A percentile compares a stretch with the other conserved stretches of the same genome.
Conservation (phyloP, 176 grass and related monocot genomes). For the Zea mays region DNA sequence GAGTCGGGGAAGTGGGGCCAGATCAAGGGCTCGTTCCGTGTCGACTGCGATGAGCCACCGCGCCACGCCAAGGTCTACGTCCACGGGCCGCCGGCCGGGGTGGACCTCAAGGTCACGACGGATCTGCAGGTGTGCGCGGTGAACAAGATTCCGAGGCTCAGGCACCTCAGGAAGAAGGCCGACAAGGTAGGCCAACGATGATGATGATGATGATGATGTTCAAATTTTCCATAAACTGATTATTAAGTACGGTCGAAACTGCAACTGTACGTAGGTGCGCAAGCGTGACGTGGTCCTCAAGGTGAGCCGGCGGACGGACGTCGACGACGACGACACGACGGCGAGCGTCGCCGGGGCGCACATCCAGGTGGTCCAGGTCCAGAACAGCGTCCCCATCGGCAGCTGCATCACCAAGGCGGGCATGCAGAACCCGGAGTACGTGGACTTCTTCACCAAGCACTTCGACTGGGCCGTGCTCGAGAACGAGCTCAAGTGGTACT, state of each 20-base stretch:
- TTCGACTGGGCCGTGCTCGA: conserved; percentile 75
- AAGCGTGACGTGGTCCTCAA: conserved; percentile 71
- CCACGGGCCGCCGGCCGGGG: conserved; percentile 46
- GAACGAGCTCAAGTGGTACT: conserved; percentile 94
- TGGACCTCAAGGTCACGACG: conserved; percentile 66
- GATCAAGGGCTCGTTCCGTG: conserved; percentile 57
- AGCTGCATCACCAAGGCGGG: conserved; percentile 49
- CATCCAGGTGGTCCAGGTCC: conserved; percentile 51
- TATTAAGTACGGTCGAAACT: too few relatives aligned
- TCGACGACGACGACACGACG: background rate
- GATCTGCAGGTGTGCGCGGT: conserved; percentile 56
- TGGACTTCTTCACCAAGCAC: conserved; percentile 61
- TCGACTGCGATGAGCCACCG: conserved; percentile 39
- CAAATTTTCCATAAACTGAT: background rate
- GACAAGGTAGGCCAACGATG: conserved; percentile 39
- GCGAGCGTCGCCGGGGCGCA: conserved; percentile 24
- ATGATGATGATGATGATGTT: too few relatives aligned
- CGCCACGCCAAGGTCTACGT: conserved; percentile 41
- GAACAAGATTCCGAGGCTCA: conserved; percentile 48
- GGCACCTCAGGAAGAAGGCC: conserved; percentile 62
- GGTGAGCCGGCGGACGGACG: background rate
- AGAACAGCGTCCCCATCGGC: conserved; percentile 74
- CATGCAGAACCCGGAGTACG: conserved; percentile 59
- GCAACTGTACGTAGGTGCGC: conserved; percentile 45
- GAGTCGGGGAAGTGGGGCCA: conserved; percentile 47